phyloP scores from a whole-genome alignment of 2,329 filamentous ascomycete species.

The Endoconidiophora laricicola region DNA sequence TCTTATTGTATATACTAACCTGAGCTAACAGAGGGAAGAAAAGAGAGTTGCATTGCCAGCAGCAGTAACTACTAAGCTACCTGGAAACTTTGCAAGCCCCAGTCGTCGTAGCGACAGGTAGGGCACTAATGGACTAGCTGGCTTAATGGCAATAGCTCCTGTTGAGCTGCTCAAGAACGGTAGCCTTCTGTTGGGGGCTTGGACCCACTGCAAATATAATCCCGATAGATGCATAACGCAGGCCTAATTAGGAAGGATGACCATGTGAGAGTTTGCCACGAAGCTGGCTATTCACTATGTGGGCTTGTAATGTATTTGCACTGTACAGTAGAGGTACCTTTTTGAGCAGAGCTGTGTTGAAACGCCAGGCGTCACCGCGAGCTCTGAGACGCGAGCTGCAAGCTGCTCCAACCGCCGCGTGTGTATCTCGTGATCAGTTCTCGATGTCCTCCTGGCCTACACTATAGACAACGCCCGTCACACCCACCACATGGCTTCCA shows the following conservation, averaged over 20 bases:
- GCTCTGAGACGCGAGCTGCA: constrained; percentile 4
- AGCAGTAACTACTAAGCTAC: too few relatives aligned
- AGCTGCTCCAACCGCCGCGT: neutral
- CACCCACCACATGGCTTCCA: constrained; percentile 21
- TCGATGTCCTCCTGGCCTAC: neutral
- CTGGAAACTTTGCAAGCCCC: too few relatives aligned
- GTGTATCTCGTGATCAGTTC: neutral
- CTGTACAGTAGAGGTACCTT: constrained; percentile 7
- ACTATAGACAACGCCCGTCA: neutral
- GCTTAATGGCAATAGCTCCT: too few relatives aligned
- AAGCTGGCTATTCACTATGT: neutral
- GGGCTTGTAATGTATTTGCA: neutral
- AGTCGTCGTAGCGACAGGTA: too few relatives aligned
- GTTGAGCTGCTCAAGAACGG: neutral
- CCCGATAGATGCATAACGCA: neutral
- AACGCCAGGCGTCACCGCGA: neutral
- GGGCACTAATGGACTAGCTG: too few relatives aligned
- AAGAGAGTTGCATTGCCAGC: too few relatives aligned
- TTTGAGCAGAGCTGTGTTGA: neutral
- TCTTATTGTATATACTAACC: too few relatives aligned
- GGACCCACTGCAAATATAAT: neutral
- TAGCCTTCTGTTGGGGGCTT: neutral
- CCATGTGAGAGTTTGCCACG: neutral
- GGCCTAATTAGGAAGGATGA: neutral
- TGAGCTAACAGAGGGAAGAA: too few relatives aligned